phyloP scores from a whole-genome alignment of 192 early-diverging fungal species.

The Backusella mclennaniae region DNA sequence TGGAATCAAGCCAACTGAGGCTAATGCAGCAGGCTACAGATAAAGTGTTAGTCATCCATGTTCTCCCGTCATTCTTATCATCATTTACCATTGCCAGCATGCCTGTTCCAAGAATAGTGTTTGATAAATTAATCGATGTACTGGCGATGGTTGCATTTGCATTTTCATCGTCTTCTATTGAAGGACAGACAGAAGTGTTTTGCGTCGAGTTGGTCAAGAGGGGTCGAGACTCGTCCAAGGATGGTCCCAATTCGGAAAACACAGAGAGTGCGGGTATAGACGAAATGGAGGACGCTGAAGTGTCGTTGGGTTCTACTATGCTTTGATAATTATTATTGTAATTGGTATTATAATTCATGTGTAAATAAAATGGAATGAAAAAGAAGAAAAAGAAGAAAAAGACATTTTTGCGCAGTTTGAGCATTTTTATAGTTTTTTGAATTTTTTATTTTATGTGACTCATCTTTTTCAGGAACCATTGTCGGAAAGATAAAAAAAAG shows the following conservation, averaged over 20 bases:
- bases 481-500: too few species aligned
- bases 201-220: conserved; percentile 1
- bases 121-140: conserved; percentile 82
- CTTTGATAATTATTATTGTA: conserved; percentile 1
- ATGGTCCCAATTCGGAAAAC: not conserved
- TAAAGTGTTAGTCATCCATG: too few species aligned
- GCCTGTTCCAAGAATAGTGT: conserved; percentile 94
- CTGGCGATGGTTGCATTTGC: conserved; percentile 62
- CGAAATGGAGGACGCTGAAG: not conserved
- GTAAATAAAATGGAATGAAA: not conserved
- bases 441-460: too few species aligned
- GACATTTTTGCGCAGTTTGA: not conserved
- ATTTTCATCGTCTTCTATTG: not conserved
- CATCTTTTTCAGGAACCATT: too few species aligned
- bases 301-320: not conserved
- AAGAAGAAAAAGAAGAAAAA: not conserved
- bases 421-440: not conserved
- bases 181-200: not conserved
- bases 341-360: not conserved
- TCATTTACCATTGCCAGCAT: conserved; percentile 89
- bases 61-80: conserved; percentile 18
- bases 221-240: not conserved
- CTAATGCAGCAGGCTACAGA: conserved; percentile 72
- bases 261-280: conserved; percentile 14
- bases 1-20: conserved; percentile 76